A percentile compares a stretch with the other conserved stretches of the same genome.
Conservation (phyloP, 371 early-diverging fungal genomes). For the Mycotypha africana region DNA sequence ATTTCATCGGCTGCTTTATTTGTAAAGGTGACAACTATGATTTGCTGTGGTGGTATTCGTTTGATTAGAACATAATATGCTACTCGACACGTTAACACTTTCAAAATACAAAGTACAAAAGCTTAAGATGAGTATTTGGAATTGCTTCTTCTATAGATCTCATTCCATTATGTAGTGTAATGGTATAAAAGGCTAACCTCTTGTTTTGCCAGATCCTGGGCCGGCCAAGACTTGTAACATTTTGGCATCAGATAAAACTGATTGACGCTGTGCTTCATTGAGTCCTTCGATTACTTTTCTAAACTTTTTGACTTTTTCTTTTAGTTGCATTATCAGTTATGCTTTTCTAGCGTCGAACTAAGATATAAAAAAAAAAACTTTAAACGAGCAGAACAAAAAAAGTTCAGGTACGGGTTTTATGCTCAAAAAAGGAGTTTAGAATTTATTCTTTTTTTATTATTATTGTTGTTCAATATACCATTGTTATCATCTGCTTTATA, state of each 20-base stretch:
- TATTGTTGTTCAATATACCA: too few species aligned
- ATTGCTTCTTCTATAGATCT: background rate
- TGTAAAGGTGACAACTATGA: slow-evolving; percentile 62
- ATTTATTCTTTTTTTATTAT: too few species aligned
- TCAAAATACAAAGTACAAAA: background rate
- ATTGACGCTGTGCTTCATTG: slow-evolving; percentile 23
- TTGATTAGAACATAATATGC: slow-evolving; percentile 35
- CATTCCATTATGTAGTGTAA: too few species aligned
- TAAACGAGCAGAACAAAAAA: too few species aligned
- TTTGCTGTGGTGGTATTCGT: slow-evolving; percentile 24
- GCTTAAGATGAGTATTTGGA: background rate
- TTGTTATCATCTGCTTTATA: too few species aligned
- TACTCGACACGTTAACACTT: slow-evolving; percentile 40
- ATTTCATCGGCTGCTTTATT: slow-evolving; percentile 65
- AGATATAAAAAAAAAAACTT: too few species aligned
- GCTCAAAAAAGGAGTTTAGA: too few species aligned
- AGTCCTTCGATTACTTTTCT: slow-evolving; percentile 1
- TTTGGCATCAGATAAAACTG: slow-evolving; percentile 17
- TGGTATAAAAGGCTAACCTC: too few species aligned
- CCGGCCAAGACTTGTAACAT: slow-evolving; percentile 55
- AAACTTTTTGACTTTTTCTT: slow-evolving; percentile 2
- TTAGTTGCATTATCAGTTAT: too few species aligned
- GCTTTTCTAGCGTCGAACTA: too few species aligned
- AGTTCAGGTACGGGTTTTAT: too few species aligned
- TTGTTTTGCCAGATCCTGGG: slow-evolving; percentile 62